Conservation (phyloP, 2,329 filamentous ascomycete genomes). For the Lachnellula arida region DNA sequence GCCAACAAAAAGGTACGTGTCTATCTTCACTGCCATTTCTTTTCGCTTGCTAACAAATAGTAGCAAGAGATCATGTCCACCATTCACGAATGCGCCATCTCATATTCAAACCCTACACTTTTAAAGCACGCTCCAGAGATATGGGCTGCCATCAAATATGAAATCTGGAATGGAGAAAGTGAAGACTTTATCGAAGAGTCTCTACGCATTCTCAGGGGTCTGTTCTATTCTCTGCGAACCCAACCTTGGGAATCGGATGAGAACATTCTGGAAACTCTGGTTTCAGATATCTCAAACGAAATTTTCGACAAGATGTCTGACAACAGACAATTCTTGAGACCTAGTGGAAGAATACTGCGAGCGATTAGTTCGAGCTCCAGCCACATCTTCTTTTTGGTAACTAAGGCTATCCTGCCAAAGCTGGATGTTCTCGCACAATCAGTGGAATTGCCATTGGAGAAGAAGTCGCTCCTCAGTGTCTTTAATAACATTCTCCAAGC, state of each 20-base stretch:
- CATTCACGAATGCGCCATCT: constrained; percentile 16
- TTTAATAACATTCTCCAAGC: constrained; percentile 28
- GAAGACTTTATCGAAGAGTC: constrained; percentile 28
- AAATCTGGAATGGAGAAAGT: constrained; percentile 31
- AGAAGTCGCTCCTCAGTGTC: constrained; percentile 23
- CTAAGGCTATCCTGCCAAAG: constrained; percentile 18
- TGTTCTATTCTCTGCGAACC: constrained; percentile 10
- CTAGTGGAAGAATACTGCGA: constrained; percentile 18
- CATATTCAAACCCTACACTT: constrained; percentile 18
- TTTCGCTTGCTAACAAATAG: constrained; percentile 12
- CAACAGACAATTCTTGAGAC: not conserved
- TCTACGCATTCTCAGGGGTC: constrained; percentile 20
- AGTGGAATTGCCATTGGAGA: constrained; percentile 17
- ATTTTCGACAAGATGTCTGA: constrained; percentile 1
- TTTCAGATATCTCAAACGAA: not conserved
- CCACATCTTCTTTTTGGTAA: constrained; percentile 20
- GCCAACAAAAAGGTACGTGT: constrained; percentile 28
- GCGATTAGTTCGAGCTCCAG: constrained; percentile 17
- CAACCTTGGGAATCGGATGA: constrained; percentile 4
- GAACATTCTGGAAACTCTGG: not conserved
- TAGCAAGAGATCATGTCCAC: constrained; percentile 27
- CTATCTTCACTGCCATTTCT: not conserved
- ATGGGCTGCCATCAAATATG: constrained; percentile 32
- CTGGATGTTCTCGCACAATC: constrained; percentile 20
- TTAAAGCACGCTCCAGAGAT: constrained; percentile 21